Conservation (phyloP, 2,329 filamentous ascomycete genomes). For the Dothiorella sarmentorum region DNA sequence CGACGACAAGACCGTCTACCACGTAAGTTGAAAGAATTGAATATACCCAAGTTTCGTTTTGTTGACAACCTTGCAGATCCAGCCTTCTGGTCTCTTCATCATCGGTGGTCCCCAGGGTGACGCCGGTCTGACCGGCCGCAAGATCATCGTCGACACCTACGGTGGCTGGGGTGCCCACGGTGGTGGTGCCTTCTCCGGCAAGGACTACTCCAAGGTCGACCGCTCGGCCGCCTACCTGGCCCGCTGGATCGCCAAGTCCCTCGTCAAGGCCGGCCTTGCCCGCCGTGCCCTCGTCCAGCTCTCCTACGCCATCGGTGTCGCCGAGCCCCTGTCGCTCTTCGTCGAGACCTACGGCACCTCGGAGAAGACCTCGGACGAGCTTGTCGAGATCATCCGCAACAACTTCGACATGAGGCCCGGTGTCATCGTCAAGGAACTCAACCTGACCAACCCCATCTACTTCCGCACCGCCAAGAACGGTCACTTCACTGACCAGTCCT, state of each 20-base stretch:
- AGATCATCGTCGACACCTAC: conserved; percentile 99
- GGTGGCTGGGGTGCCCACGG: conserved; percentile 99
- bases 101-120: conserved; percentile 99
- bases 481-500: conserved; percentile 98
- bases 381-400: conserved; percentile 87
- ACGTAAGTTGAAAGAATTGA: conserved; percentile 58
- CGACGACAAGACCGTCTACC: conserved; percentile 91
- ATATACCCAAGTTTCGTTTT: not conserved
- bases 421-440: conserved; percentile 97
- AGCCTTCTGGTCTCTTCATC: conserved; percentile 98
- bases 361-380: conserved; percentile 80
- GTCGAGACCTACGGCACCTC: conserved; percentile 98
- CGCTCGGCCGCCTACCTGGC: conserved; percentile 95
- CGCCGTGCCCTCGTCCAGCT: conserved; percentile 95
- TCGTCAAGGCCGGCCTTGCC: conserved; percentile 82
- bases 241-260: conserved; percentile 98
- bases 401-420: conserved; percentile 99
- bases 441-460: conserved; percentile 96
- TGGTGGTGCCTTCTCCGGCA: conserved; percentile 99
- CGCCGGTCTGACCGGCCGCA: conserved; percentile 95
- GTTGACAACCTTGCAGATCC: conserved; percentile 56
- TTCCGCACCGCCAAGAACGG: conserved; percentile 98
- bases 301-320: conserved; percentile 98
- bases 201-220: conserved; percentile 99
- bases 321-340: conserved; percentile 96